These are phyloP conservation scores for Kodamaea sagamina DNA, from an alignment of 805 yeast species.

Conservation along the genomic window DNA sequence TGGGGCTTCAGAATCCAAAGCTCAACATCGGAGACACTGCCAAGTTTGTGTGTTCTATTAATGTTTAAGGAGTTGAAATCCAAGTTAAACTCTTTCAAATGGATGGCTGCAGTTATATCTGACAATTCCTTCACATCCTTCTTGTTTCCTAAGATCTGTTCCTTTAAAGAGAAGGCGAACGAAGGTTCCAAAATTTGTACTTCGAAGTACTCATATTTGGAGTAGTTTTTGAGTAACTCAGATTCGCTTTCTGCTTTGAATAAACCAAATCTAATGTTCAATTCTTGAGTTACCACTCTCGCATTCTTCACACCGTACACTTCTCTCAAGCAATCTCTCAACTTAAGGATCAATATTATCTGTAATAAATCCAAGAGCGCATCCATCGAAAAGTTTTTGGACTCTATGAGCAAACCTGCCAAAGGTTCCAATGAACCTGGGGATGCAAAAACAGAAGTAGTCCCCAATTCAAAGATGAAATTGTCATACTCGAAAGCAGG, in stretches of 20 bases:
- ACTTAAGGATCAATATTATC: conserved; percentile 50
- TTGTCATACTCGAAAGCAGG: conserved; percentile 54
- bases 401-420: conserved; percentile 35
- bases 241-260: conserved; percentile 13
- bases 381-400: conserved; percentile 42
- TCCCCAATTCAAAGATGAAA: conserved; percentile 55
- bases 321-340: conserved; percentile 37
- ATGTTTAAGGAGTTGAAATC: background rate
- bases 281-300: conserved; percentile 49
- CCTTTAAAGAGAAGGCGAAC: conserved; percentile 29
- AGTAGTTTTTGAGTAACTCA: background rate
- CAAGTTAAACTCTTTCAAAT: conserved; percentile 26
- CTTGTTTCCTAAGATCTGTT: conserved; percentile 11
- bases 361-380: conserved; percentile 67
- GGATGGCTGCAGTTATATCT: conserved; percentile 31
- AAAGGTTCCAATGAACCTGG: conserved; percentile 46
- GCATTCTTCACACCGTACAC: conserved; percentile 42
- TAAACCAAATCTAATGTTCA: conserved; percentile 36
- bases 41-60: conserved; percentile 10
- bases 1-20: conserved; percentile 33
- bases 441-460: conserved; percentile 47
- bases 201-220: conserved; percentile 12
- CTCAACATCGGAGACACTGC: conserved; percentile 32
- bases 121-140: conserved; percentile 5
- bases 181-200: conserved; percentile 35